Conservation (phyloP, 2,329 filamentous ascomycete species). For the Torrubiella hemipterigena region DNA sequence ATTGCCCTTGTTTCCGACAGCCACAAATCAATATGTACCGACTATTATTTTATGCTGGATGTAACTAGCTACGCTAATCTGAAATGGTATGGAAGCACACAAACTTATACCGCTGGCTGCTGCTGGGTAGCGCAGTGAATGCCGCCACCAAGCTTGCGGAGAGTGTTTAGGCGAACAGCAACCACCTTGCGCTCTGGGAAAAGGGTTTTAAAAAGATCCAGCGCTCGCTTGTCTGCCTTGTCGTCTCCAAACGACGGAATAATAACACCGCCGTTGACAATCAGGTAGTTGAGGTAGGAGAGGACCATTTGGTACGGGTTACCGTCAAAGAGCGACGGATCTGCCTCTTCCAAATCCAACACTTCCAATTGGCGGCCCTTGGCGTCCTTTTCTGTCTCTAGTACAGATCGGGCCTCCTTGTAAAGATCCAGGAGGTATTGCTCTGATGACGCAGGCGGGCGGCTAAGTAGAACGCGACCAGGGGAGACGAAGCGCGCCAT, state of each 20-base stretch:
- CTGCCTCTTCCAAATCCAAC: constrained; percentile 4
- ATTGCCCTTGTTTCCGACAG: too few relatives aligned
- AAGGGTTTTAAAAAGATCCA: background rate
- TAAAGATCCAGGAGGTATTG: constrained; percentile 1
- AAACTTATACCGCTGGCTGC: constrained; percentile 1
- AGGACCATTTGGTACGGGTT: constrained; percentile 4
- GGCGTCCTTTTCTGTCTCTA: constrained; percentile 3
- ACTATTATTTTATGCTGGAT: too few relatives aligned
- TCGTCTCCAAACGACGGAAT: constrained; percentile 4
- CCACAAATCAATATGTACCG: too few relatives aligned
- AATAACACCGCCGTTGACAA: constrained; percentile 4
- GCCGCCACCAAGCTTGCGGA: constrained; percentile 4
- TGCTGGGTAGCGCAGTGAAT: constrained; percentile 7
- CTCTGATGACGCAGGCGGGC: constrained; percentile 1
- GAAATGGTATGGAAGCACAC: too few relatives aligned
- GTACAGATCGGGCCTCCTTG: constrained; percentile 2
- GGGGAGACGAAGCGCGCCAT: constrained; percentile 3
- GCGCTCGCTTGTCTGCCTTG: constrained; percentile 2
- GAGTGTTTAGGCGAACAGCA: constrained; percentile 1
- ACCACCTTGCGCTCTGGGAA: constrained; percentile 5
- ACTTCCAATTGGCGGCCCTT: constrained; percentile 3
- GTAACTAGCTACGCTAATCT: too few relatives aligned
- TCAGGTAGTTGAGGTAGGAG: constrained; percentile 6
- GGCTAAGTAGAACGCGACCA: constrained; percentile 3
- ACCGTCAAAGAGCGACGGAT: constrained; percentile 3